A percentile compares a stretch with the other conserved stretches of the same genome.
phyloP scores from a whole-genome alignment of 768 basidiomycete genomes.

The Rhodosporidiobolus sp. region DNA sequence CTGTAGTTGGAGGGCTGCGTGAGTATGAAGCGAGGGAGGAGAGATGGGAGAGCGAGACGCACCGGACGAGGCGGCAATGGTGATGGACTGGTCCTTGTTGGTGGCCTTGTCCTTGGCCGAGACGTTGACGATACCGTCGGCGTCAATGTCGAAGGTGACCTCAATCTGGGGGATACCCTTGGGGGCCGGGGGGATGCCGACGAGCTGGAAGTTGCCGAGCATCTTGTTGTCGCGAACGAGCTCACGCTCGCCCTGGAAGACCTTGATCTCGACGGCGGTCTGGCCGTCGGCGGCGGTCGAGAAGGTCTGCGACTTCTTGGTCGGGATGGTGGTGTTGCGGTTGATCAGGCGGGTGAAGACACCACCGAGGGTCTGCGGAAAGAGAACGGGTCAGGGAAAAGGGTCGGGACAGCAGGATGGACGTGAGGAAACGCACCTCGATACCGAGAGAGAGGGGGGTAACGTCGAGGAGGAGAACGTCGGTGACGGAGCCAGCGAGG shows the following conservation, averaged over 20 bases:
- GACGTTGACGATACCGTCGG: slow-evolving; percentile 86
- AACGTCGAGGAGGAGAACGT: slow-evolving; percentile 83
- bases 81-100: slow-evolving; percentile 57
- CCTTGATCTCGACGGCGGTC: slow-evolving; percentile 99
- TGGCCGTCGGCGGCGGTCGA: slow-evolving; percentile 98
- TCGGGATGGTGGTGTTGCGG: slow-evolving; percentile 98
- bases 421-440: slow-evolving; percentile 33
- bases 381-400: not conserved
- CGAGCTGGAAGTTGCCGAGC: slow-evolving; percentile 98
- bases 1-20: too few species aligned
- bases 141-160: slow-evolving; percentile 95
- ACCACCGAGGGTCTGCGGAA: slow-evolving; percentile 86
- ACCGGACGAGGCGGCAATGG: slow-evolving; percentile 90
- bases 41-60: too few species aligned
- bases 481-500: slow-evolving; percentile 90
- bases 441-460: slow-evolving; percentile 93
- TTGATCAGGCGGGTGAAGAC: slow-evolving; percentile 99
- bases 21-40: too few species aligned
- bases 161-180: slow-evolving; percentile 81
- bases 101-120: slow-evolving; percentile 70
- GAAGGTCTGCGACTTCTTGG: slow-evolving; percentile 98
- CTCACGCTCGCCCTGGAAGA: slow-evolving; percentile 99
- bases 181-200: slow-evolving; percentile 86
- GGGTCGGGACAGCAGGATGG: not conserved
- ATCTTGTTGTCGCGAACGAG: slow-evolving; percentile 97